Conservation (phyloP, 768 basidiomycete genomes). For the Strobilomyces confusus region DNA sequence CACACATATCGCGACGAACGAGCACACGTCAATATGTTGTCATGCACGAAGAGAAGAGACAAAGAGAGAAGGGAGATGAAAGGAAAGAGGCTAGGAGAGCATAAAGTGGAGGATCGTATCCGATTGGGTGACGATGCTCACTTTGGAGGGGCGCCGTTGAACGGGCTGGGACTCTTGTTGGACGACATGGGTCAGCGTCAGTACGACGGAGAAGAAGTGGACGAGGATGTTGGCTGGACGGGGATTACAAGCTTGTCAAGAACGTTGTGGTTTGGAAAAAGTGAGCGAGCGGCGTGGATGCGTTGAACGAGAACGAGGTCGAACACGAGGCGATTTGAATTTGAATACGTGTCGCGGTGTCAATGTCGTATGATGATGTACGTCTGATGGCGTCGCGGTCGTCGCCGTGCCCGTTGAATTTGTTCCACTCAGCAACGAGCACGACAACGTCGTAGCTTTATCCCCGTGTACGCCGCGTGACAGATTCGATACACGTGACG, state of each 20-base stretch:
- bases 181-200: slow-evolving; percentile 27
- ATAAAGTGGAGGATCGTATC: not conserved
- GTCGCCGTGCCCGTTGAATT: not conserved
- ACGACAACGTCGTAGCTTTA: not conserved
- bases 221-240: not conserved
- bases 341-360: not conserved
- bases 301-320: slow-evolving; percentile 16
- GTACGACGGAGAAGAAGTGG: slow-evolving; percentile 6
- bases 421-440: not conserved
- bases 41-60: not conserved
- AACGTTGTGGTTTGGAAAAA: slow-evolving; percentile 2
- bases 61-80: not conserved
- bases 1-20: not conserved
- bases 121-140: slow-evolving; percentile 16
- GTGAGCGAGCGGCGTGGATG: slow-evolving; percentile 2
- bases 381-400: not conserved
- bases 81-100: not conserved
- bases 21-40: slow-evolving; percentile 6
- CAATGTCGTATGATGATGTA: not conserved
- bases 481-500: slow-evolving; percentile 11
- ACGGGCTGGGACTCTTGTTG: slow-evolving; percentile 30
- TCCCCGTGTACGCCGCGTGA: not conserved
- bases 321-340: slow-evolving; percentile 18
- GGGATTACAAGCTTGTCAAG: not conserved
- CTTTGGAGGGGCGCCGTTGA: slow-evolving; percentile 33